Evolutionary conservation across 768 basidiomycete species (phyloP).

Genomic region (Pulveroboletus sp.): DNA sequence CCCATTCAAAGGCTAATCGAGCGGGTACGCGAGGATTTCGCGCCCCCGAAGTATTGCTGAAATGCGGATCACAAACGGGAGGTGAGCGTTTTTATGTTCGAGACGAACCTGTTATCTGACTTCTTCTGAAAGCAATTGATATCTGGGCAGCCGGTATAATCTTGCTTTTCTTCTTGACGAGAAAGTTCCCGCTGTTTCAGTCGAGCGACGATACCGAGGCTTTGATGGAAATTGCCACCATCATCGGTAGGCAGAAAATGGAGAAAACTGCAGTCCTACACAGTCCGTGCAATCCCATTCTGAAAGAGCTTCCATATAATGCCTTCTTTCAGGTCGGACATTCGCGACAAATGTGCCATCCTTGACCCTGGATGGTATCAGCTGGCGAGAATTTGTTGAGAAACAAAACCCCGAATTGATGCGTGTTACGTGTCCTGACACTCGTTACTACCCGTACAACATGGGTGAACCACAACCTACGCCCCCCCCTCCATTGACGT

Average conservation of each 20-base stretch:
- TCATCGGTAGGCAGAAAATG: conserved; percentile 80
- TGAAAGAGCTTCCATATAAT: conserved; percentile 3
- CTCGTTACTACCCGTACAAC: conserved; percentile 53
- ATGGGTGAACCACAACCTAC: conserved; percentile 24
- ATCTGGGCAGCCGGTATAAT: conserved; percentile 96
- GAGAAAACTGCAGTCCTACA: conserved; percentile 85
- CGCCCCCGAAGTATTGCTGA: conserved; percentile 92
- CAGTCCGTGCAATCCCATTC: conserved; percentile 49
- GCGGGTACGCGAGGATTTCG: conserved; percentile 97
- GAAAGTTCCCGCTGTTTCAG: conserved; percentile 92
- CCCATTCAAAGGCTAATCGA: conserved; percentile 86
- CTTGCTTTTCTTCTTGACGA: conserved; percentile 84
- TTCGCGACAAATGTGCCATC: conserved; percentile 89
- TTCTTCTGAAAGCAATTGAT: conserved; percentile 69
- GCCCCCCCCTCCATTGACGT: conserved; percentile 32
- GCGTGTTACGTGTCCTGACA: conserved; percentile 47
- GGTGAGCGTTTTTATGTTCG: conserved; percentile 47
- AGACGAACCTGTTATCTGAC: conserved; percentile 8
- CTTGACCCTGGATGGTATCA: conserved; percentile 58
- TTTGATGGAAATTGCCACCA: conserved; percentile 86
- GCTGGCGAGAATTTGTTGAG: conserved; percentile 74
- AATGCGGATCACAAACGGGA: conserved; percentile 89
- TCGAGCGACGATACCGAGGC: conserved; percentile 94
- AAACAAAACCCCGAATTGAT: conserved; percentile 70
- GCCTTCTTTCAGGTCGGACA: conserved; percentile 61